Evolutionary conservation across 2,329 filamentous ascomycete species (phyloP).

Genomic region (Aureobasidium namibiae): DNA sequence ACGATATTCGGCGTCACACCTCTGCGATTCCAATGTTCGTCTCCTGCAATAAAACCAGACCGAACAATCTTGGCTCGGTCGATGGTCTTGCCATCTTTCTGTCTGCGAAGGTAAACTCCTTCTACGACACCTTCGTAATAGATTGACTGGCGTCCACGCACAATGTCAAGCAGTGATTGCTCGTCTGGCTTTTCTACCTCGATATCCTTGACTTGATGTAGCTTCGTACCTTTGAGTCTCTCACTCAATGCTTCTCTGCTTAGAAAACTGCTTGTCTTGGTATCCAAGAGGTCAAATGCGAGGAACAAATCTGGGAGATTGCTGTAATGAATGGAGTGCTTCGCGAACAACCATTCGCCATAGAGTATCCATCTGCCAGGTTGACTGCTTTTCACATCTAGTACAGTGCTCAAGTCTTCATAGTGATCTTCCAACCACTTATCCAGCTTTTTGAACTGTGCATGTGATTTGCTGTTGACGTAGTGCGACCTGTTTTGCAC

Average conservation of each 20-base stretch:
- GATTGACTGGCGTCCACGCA: neutral
- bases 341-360: slow-evolving; percentile 15
- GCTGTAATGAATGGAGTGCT: slow-evolving; percentile 13
- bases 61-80: slow-evolving; percentile 14
- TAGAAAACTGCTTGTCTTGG: neutral
- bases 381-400: neutral
- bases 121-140: slow-evolving; percentile 10
- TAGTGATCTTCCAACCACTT: slow-evolving; percentile 10
- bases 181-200: neutral
- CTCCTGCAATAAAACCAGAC: slow-evolving; percentile 13
- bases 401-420: neutral
- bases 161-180: neutral
- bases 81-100: slow-evolving; percentile 8
- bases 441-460: slow-evolving; percentile 10
- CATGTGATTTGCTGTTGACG: slow-evolving; percentile 3
- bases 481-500: slow-evolving; percentile 14
- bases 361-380: slow-evolving; percentile 12
- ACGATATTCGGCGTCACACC: neutral
- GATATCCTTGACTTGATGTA: neutral
- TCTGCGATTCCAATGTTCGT: slow-evolving; percentile 3
- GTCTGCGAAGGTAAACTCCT: slow-evolving; percentile 14
- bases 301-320: slow-evolving; percentile 11
- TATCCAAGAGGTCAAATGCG: slow-evolving; percentile 15
- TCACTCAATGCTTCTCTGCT: neutral
- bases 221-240: slow-evolving; percentile 5